A percentile compares a stretch with the other conserved stretches of the same genome.
Evolutionary conservation across 1,139 yeast species (phyloP).

Genomic region (Debaryomyces subglobosus): DNA sequence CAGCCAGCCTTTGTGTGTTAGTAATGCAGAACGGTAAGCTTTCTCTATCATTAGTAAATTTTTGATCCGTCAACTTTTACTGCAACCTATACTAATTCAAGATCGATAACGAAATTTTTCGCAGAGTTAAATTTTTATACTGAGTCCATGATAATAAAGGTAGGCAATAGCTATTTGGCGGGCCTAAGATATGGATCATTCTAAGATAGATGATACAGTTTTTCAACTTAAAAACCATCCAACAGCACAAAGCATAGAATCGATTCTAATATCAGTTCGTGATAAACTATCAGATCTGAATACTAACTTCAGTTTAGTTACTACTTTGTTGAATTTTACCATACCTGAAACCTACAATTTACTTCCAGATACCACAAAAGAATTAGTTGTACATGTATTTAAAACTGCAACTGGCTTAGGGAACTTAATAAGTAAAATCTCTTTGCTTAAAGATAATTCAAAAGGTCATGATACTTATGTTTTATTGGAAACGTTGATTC

Average conservation of each 20-base stretch:
- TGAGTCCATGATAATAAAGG: neutral
- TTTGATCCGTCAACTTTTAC: neutral
- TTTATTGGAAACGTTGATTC: conserved; percentile 3
- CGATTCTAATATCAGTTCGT: conserved; percentile 13
- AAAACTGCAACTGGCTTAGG: conserved; percentile 34
- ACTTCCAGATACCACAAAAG: conserved; percentile 18
- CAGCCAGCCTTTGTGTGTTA: neutral
- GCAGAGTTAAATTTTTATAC: neutral
- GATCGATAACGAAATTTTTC: neutral
- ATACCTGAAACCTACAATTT: conserved; percentile 29
- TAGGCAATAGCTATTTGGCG: neutral
- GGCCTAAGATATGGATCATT: neutral
- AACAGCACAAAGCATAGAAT: conserved; percentile 16
- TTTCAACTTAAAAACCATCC: conserved; percentile 26
- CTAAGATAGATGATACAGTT: conserved; percentile 13
- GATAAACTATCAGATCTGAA: conserved; percentile 8
- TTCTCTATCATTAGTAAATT: neutral
- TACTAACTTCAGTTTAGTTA: conserved; percentile 19
- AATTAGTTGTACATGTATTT: conserved; percentile 19
- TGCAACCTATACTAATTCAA: neutral
- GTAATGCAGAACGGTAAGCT: neutral
- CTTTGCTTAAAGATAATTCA: conserved; percentile 3
- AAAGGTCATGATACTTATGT: neutral
- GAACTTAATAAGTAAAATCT: conserved; percentile 27
- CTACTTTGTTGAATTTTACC: conserved; percentile 33